A percentile compares a stretch with the other conserved stretches of the same genome.
phyloP scores from a whole-genome alignment of 805 yeast genomes.

The Metschnikowia reukaufii region DNA sequence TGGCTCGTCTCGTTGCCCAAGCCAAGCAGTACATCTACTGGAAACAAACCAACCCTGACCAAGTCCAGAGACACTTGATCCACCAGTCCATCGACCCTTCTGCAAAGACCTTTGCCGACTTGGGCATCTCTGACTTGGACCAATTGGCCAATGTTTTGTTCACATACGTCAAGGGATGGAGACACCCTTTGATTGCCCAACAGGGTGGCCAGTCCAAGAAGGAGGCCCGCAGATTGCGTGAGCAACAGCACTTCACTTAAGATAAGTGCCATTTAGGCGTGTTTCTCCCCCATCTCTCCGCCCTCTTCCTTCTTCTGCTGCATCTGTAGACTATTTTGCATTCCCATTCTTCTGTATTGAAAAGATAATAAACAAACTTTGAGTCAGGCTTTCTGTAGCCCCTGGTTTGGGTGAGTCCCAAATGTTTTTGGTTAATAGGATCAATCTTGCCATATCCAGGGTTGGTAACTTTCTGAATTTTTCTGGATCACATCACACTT shows the following conservation, averaged over 20 bases:
- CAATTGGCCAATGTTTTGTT: slow-evolving; percentile 48
- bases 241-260: slow-evolving; percentile 44
- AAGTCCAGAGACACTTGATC: slow-evolving; percentile 68
- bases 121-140: slow-evolving; percentile 55
- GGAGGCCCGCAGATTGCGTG: slow-evolving; percentile 44
- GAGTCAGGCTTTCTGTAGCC: too few species aligned
- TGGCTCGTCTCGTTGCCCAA: slow-evolving; percentile 47
- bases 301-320: slow-evolving; percentile 3
- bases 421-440: too few species aligned
- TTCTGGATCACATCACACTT: too few species aligned
- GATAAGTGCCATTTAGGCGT: too few species aligned
- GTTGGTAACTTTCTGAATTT: too few species aligned
- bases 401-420: too few species aligned
- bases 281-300: neutral
- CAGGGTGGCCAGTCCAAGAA: slow-evolving; percentile 43
- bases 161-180: slow-evolving; percentile 48
- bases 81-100: slow-evolving; percentile 61
- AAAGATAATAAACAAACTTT: neutral
- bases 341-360: neutral
- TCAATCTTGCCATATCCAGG: too few species aligned
- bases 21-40: slow-evolving; percentile 44
- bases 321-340: slow-evolving; percentile 16
- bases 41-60: slow-evolving; percentile 64
- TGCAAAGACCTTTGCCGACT: slow-evolving; percentile 66
- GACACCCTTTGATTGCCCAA: slow-evolving; percentile 50